Percentiles rank a stretch among this genome's conserved stretches.
phyloP scores from a whole-genome alignment of 2,329 filamentous ascomycete species.

The Aspergillus glaucus region DNA sequence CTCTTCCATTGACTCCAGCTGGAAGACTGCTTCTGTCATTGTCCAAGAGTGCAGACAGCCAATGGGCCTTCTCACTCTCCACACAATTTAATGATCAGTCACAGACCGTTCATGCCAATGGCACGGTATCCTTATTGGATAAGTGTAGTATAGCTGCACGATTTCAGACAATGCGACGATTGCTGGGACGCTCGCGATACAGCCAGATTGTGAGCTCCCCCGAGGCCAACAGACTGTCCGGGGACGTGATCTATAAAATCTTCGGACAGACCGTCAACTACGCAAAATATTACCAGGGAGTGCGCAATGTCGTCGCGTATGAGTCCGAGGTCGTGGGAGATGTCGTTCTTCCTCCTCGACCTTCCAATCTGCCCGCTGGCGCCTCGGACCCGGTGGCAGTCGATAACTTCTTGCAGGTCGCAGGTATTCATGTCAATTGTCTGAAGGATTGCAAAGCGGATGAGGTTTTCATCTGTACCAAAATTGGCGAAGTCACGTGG shows the following conservation, averaged over 20 bases:
- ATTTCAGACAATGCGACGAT: neutral
- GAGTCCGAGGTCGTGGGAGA: conserved; percentile 12
- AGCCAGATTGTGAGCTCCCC: neutral
- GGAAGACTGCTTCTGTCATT: neutral
- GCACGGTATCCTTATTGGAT: neutral
- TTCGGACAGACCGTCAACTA: conserved; percentile 11
- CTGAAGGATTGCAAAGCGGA: conserved; percentile 14
- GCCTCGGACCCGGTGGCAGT: conserved; percentile 15
- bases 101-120: neutral
- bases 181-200: neutral
- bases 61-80: neutral
- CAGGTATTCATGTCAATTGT: conserved; percentile 25
- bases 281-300: conserved; percentile 5
- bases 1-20: neutral
- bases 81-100: neutral
- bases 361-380: neutral
- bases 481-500: conserved; percentile 11
- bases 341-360: conserved; percentile 6
- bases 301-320: conserved; percentile 13
- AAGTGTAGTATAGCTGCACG: no score
- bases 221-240: conserved; percentile 12
- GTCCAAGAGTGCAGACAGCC: neutral
- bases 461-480: conserved; percentile 24
- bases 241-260: conserved; percentile 10
- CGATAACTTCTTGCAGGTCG: conserved; percentile 27